Evolutionary conservation across 2,329 filamentous ascomycete species (phyloP).

Genomic region (Hirsutella rhossiliensis): DNA sequence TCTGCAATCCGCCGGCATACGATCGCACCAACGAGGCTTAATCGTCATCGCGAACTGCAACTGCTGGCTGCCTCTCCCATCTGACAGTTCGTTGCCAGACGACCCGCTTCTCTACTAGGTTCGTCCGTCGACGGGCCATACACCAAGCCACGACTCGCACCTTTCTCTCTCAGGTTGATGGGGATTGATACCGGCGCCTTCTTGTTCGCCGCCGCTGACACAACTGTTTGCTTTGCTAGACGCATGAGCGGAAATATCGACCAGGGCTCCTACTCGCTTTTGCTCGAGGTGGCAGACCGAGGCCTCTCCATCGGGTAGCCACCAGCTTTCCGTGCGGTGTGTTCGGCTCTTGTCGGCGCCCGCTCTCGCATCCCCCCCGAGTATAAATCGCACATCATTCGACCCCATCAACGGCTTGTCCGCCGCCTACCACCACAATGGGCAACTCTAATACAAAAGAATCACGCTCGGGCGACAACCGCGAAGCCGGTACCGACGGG

Average conservation of each 20-base stretch:
- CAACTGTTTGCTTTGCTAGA: no score
- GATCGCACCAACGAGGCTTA: not conserved
- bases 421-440: constrained; percentile 12
- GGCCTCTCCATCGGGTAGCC: no score
- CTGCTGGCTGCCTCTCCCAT: not conserved
- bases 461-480: constrained; percentile 17
- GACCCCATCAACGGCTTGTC: not conserved
- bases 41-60: not conserved
- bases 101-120: not conserved
- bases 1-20: not conserved
- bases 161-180: no score
- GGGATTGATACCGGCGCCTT: no score
- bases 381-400: not conserved
- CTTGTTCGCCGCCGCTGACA: no score
- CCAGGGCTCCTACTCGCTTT: no score
- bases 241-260: no score
- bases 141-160: not conserved
- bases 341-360: no score
- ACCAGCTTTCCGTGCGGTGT: no score
- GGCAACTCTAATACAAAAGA: constrained; percentile 28
- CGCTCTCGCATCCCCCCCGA: no score
- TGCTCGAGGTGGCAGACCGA: no score
- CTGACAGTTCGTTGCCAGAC: not conserved
- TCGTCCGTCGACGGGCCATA: not conserved
- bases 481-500: constrained; percentile 10